A percentile compares a stretch with the other conserved stretches of the same genome.
These are phyloP conservation scores for Collybiopsis luxurians DNA, from an alignment of 768 basidiomycete genomes.

Conservation along the genomic window DNA sequence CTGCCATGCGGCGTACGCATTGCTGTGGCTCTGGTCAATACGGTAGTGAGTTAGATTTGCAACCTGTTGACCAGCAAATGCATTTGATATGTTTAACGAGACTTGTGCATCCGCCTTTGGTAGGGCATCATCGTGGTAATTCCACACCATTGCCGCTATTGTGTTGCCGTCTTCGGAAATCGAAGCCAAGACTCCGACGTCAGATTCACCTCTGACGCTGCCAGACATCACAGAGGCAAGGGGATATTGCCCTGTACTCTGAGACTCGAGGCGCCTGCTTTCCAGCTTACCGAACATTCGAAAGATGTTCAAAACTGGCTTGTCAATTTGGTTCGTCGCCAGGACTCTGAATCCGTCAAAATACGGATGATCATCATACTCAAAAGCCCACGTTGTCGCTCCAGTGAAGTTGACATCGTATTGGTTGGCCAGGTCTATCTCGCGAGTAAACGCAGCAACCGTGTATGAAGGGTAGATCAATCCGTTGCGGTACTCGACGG, in stretches of 20 bases:
- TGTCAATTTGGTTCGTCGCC: slow-evolving; percentile 16
- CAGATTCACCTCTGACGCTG: slow-evolving; percentile 14
- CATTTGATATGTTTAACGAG: slow-evolving; percentile 11
- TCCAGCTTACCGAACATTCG: slow-evolving; percentile 15
- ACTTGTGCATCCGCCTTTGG: slow-evolving; percentile 13
- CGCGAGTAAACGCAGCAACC: slow-evolving; percentile 14
- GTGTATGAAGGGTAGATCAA: slow-evolving; percentile 16
- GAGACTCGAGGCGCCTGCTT: slow-evolving; percentile 12
- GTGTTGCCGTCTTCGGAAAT: slow-evolving; percentile 11
- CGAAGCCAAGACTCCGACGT: slow-evolving; percentile 13
- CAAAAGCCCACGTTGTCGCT: slow-evolving; percentile 15
- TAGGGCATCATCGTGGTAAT: slow-evolving; percentile 15
- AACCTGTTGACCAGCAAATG: slow-evolving; percentile 7
- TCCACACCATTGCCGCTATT: slow-evolving; percentile 13
- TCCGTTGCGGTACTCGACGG: slow-evolving; percentile 14
- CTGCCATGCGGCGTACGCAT: slow-evolving; percentile 12
- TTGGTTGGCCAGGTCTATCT: slow-evolving; percentile 11
- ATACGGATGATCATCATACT: slow-evolving; percentile 14
- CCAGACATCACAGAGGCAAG: slow-evolving; percentile 10
- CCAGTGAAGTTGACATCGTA: slow-evolving; percentile 14
- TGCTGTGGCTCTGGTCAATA: slow-evolving; percentile 14
- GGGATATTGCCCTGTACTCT: slow-evolving; percentile 13
- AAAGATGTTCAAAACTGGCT: slow-evolving; percentile 15
- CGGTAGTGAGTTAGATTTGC: slow-evolving; percentile 12
- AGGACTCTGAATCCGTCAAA: slow-evolving; percentile 15